These are phyloP conservation scores for Apostasia shenzhenica DNA, from an alignment of 106 monocot species.

Conservation along the genomic window DNA sequence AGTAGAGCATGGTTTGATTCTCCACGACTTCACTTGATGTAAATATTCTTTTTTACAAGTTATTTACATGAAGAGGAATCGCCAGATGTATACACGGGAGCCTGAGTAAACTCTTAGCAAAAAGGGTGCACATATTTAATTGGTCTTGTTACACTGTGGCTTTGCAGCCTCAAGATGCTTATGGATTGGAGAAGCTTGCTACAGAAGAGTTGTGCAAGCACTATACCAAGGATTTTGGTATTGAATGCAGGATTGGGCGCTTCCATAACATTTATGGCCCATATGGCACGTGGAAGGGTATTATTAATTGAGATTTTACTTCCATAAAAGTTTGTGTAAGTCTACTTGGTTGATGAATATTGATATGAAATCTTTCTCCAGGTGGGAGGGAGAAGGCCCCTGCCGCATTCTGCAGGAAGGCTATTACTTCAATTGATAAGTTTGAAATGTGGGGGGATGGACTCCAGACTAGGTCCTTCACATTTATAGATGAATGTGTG, in stretches of 20 bases:
- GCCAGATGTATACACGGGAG: no score
- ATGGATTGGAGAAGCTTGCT: slow-evolving; percentile 88
- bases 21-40: no score
- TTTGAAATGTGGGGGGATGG: slow-evolving; percentile 99
- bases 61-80: no score
- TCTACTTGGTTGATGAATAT: neutral
- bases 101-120: no score
- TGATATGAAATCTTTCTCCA: slow-evolving; percentile 2
- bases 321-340: neutral
- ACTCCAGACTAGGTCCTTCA: slow-evolving; percentile 85
- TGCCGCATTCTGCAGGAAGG: slow-evolving; percentile 85
- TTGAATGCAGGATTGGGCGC: slow-evolving; percentile 77
- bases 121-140: no score
- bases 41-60: no score
- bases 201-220: slow-evolving; percentile 91
- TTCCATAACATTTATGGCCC: slow-evolving; percentile 94
- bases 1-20: no score
- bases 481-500: slow-evolving; percentile 91
- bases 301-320: neutral
- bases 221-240: slow-evolving; percentile 81
- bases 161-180: slow-evolving; percentile 89
- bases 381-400: slow-evolving; percentile 96
- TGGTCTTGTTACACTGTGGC: no score
- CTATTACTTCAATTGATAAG: slow-evolving; percentile 63
- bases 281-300: slow-evolving; percentile 92